Evolutionary conservation across 2,329 filamentous ascomycete genomes (phyloP), one percentile per base, ranked within the genome.

Genomic region (Diaporthe vexans): DNA sequence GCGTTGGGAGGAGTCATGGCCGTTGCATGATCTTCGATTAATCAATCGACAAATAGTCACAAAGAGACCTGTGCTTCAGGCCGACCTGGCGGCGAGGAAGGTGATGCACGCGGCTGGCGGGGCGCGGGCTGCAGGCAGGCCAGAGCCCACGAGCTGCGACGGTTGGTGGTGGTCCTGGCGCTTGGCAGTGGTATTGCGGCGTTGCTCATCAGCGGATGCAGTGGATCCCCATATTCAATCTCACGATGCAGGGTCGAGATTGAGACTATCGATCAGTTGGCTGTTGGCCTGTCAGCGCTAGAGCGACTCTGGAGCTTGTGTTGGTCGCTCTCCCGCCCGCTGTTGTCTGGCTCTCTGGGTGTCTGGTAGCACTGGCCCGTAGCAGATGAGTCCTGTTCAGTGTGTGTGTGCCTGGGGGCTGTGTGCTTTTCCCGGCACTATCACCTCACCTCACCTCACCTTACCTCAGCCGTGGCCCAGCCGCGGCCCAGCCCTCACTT

Each of bases 181-280:
- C 63, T 68, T 67, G 61, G 61, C 61, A 33, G 51, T 67, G 46
- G 19, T 21, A 52, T 52, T 67, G 63, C 63, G 21, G 63, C 63
- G 63, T 52, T n/a, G 29, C 63, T 67, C 63, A 67, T 67, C 63
- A 67, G 46, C 63, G 46, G 46, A 67, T 52, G 63, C 63, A 37
- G 33, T 54, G 57, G 33, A 56, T 56, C 24, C 69, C 29, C 67
- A 68, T 70, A n/a, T 63, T 40, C 58, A 43, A 73, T 67, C 48
- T 70, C 73, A 54, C 21, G 70, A 54, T 59, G 74, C 71, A 71
- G 46, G 46, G 70, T 51, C 48, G 48, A 56, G 11, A 56, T 46
- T 24, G 58, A 71, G 69, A 75, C 61, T 74, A 73, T 75, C 73
- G 74, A 59, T 40, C n/a, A 24, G 71, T 71, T 73, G 71, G 71